Percentiles rank a stretch among this genome's conserved stretches.
Evolutionary conservation across 805 yeast species (phyloP).

Genomic region (Dipodascus albidus): DNA sequence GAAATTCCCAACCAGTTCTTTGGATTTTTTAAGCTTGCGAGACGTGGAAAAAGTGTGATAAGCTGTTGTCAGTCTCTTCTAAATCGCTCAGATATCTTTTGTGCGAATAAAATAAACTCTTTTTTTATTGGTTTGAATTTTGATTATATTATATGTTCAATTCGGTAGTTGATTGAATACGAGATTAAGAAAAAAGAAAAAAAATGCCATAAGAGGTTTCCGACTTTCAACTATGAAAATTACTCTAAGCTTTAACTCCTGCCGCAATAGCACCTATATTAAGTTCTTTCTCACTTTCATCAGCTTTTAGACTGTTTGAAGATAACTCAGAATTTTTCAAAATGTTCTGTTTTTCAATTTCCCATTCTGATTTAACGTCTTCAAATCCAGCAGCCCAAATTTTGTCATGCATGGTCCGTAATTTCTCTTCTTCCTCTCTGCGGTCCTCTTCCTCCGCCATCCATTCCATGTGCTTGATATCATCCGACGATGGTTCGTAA

Average conservation of each 20-base stretch:
- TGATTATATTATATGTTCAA: too few species aligned
- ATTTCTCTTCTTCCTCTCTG: constrained; percentile 24
- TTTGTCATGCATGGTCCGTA: constrained; percentile 25
- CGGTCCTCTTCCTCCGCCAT: constrained; percentile 27
- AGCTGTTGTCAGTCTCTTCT: too few species aligned
- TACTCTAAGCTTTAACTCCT: not conserved
- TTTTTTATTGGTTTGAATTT: too few species aligned
- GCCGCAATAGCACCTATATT: constrained; percentile 1
- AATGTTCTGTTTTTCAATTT: constrained; percentile 53
- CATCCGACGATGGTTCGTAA: constrained; percentile 91
- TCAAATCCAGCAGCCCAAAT: constrained; percentile 69
- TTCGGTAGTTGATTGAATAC: too few species aligned
- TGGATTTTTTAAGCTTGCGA: too few species aligned
- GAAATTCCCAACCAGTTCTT: not conserved
- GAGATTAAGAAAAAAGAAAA: too few species aligned
- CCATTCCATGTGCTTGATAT: constrained; percentile 48
- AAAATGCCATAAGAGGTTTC: too few species aligned
- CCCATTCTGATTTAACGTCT: constrained; percentile 66
- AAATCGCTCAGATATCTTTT: too few species aligned
- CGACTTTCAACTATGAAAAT: not conserved
- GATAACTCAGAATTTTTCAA: constrained; percentile 58
- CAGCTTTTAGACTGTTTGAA: not conserved
- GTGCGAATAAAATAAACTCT: too few species aligned
- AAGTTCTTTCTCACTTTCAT: not conserved
- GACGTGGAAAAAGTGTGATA: too few species aligned